These are phyloP conservation scores for Ceratocystis colombiana DNA, from an alignment of 2,329 filamentous ascomycete genomes.

Conservation along the genomic window DNA sequence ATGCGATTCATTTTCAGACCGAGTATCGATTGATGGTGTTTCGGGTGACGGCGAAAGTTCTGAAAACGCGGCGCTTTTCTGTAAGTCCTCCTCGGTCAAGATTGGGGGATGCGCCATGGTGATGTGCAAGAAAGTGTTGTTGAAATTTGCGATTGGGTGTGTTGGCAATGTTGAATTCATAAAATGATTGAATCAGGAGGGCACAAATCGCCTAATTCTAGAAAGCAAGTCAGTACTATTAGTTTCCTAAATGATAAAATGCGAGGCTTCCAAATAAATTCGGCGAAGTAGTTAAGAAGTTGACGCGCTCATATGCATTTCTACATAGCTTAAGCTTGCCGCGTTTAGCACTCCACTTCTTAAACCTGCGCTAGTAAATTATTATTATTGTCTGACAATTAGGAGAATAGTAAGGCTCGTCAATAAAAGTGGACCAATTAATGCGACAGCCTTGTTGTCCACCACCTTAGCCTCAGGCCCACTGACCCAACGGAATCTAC, in stretches of 20 bases:
- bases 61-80: constrained; percentile 45
- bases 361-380: too few species aligned
- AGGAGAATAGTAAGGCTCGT: background rate
- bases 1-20: background rate
- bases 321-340: too few species aligned
- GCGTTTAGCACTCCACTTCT: too few species aligned
- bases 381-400: too few species aligned
- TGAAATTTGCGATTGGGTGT: constrained; percentile 1
- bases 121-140: background rate
- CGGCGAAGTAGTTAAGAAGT: background rate
- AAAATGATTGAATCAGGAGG: too few species aligned
- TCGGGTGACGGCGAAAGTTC: constrained; percentile 33
- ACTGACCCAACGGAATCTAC: background rate
- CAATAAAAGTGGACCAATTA: background rate
- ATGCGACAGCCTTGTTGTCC: background rate
- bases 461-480: background rate
- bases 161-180: background rate
- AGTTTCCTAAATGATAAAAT: too few species aligned
- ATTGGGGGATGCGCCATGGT: constrained; percentile 21
- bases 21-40: constrained; percentile 27
- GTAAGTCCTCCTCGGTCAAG: constrained; percentile 46
- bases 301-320: background rate
- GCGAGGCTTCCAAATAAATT: too few species aligned
- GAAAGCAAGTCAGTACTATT: too few species aligned
- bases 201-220: too few species aligned